These are phyloP conservation scores for Panicum hallii DNA, from an alignment of 202 grass and related monocot species.

Conservation along the genomic window DNA sequence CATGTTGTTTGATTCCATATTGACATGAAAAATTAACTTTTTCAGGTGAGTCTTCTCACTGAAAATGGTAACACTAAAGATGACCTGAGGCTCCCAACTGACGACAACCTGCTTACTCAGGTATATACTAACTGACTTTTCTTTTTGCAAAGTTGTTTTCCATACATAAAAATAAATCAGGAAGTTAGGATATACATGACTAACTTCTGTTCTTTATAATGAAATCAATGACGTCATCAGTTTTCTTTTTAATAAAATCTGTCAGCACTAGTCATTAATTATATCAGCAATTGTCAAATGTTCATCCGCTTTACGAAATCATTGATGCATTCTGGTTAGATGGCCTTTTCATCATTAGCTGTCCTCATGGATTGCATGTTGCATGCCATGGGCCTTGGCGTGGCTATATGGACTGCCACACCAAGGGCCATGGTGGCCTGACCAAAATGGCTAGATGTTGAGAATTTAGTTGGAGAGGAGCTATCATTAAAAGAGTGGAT, in stretches of 20 bases:
- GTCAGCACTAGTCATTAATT: neutral
- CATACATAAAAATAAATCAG: neutral
- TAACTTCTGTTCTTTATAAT: neutral
- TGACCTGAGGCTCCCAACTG: constrained; percentile 71
- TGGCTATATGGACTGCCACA: neutral
- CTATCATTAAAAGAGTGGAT: neutral
- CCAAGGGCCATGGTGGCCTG: neutral
- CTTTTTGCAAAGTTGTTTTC: neutral
- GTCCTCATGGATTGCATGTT: neutral
- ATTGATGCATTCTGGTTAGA: neutral
- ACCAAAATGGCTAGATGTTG: neutral
- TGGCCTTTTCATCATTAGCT: neutral
- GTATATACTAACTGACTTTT: constrained; percentile 15
- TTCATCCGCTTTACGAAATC: neutral
- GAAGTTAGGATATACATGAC: neutral
- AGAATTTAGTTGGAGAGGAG: neutral
- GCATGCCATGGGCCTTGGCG: neutral
- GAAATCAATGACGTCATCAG: neutral
- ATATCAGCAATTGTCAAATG: neutral
- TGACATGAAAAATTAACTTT: constrained; percentile 7
- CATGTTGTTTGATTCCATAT: neutral
- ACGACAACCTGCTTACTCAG: constrained; percentile 64
- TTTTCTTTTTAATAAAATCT: neutral
- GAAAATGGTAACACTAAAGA: constrained; percentile 75
- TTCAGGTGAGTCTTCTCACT: constrained; percentile 71